Evolutionary conservation across 257 asterid genomes (phyloP), one percentile per base, ranked within the genome.

Genomic region (Euphrasia confusa): DNA sequence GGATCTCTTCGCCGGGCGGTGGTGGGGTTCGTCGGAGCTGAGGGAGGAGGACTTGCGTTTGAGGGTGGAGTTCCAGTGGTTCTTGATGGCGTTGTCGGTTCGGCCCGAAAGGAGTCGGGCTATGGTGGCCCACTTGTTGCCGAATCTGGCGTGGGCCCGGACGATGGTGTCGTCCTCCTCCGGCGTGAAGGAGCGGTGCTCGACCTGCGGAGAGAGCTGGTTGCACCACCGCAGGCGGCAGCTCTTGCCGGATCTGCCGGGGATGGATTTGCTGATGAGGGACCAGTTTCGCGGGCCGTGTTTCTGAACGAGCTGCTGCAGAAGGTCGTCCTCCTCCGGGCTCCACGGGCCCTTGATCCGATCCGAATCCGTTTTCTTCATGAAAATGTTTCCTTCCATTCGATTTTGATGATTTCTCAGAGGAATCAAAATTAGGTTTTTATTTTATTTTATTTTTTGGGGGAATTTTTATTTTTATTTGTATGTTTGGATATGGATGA

Each of bases 321-420:
- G 24, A 1, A 75, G 78, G 18, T 84, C 93, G 59, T 91, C 98
- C 40, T 91, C 98, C 30, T 88, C 95, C 2, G 95, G 95, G 66
- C 96, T 88, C 98, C 98, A 92, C 1, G 98, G 98, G 2, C 98
- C 97, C 70, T 86, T 92, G 74, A 86, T 83, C 67, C 95, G 95
- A 84, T 88, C 98, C 74, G 68, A 44, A 69, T 83, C 93, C 68
- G 70, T 73, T 71, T 78, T 82, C 27, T 44, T 61, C 8, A 27
- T 17, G 18, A 2, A 5, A 15, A 47, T 26, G 66, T 30, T 74
- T 1, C 73, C 59, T 13, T 64, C 60, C 66, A 71, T 60, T 66
- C 5, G 33, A 5, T 30, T 30, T 50, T 64, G 8, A 32, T 15
- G 24, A 2, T 17, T 49, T 8, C 4, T 50, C 59, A 72, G 54